Conservation (phyloP, 345 rosid genomes). For the Melaleuca quinquenervia region DNA sequence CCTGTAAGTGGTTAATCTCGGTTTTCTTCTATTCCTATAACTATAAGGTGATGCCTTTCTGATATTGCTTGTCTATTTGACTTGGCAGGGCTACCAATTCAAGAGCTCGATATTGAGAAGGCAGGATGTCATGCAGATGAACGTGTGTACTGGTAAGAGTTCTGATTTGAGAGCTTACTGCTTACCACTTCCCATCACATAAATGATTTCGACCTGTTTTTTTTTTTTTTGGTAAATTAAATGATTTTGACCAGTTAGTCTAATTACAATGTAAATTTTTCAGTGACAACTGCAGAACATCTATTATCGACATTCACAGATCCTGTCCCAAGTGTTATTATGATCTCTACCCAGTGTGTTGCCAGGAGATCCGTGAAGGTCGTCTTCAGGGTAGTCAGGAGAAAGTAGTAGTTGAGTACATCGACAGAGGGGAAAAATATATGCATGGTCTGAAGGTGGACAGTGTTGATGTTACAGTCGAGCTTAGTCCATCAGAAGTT, state of each 20-base stretch:
- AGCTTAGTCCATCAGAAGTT: not conserved
- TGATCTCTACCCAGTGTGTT: conserved; percentile 33
- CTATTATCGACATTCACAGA: conserved; percentile 29
- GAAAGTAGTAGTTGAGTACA: conserved; percentile 7
- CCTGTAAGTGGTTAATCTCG: not conserved
- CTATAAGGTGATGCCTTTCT: not conserved
- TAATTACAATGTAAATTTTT: not conserved
- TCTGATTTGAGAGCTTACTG: not conserved
- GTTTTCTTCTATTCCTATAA: not conserved
- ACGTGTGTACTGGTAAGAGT: conserved; percentile 26
- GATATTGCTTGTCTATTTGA: not conserved
- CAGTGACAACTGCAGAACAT: conserved; percentile 37
- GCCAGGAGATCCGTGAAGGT: conserved; percentile 28
- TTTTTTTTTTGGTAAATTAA: too few relatives aligned
- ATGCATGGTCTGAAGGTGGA: conserved; percentile 17
- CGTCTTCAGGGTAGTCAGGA: conserved; percentile 9
- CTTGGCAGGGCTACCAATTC: conserved; percentile 8
- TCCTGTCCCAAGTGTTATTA: conserved; percentile 25
- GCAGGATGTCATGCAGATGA: conserved; percentile 12
- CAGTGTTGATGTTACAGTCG: not conserved
- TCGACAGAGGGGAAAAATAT: not conserved
- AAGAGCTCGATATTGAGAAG: conserved; percentile 1
- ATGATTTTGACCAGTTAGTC: not conserved
- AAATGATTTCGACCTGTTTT: too few relatives aligned
- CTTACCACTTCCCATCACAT: not conserved